A percentile compares a stretch with the other conserved stretches of the same genome.
phyloP scores from a whole-genome alignment of 1,284 basidiomycete species.

The Xerocomus alliaceus region DNA sequence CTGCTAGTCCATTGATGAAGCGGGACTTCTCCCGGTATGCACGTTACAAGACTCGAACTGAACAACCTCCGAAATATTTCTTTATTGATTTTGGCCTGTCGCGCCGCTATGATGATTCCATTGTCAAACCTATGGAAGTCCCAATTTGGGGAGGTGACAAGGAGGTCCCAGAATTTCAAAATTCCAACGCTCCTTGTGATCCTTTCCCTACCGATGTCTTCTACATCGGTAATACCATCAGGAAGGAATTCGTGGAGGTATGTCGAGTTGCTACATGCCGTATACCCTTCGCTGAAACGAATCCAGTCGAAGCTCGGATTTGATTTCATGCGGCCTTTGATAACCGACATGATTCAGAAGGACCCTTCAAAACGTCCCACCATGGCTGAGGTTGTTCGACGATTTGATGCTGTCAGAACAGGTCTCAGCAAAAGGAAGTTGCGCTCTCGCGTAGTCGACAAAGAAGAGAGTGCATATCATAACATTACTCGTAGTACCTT shows the following conservation, averaged over 20 bases:
- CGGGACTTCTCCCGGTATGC: no score
- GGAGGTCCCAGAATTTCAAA: conserved; percentile 29
- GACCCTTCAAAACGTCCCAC: conserved; percentile 29
- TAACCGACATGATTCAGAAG: conserved; percentile 24
- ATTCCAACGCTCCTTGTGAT: conserved; percentile 4
- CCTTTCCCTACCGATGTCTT: no score
- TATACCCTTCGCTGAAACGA: not conserved
- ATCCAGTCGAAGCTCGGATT: conserved; percentile 14
- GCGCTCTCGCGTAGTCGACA: conserved; percentile 22
- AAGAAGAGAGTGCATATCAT: conserved; percentile 4
- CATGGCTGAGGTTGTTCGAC: conserved; percentile 24
- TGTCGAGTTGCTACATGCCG: not conserved
- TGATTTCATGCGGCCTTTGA: conserved; percentile 24
- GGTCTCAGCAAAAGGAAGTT: conserved; percentile 17
- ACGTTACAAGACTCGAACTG: not conserved
- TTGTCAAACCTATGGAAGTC: no score
- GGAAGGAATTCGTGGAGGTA: not conserved
- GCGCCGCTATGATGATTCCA: not conserved
- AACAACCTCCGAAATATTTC: conserved; percentile 18
- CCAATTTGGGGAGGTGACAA: no score
- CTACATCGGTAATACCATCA: no score
- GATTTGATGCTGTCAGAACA: conserved; percentile 5
- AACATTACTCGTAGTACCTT: not conserved
- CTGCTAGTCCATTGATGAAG: conserved; percentile 5
- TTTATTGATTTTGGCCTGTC: no score